Evolutionary conservation across 139 green algal species (phyloP).

Genomic region (Chlamydomonas sp.): DNA sequence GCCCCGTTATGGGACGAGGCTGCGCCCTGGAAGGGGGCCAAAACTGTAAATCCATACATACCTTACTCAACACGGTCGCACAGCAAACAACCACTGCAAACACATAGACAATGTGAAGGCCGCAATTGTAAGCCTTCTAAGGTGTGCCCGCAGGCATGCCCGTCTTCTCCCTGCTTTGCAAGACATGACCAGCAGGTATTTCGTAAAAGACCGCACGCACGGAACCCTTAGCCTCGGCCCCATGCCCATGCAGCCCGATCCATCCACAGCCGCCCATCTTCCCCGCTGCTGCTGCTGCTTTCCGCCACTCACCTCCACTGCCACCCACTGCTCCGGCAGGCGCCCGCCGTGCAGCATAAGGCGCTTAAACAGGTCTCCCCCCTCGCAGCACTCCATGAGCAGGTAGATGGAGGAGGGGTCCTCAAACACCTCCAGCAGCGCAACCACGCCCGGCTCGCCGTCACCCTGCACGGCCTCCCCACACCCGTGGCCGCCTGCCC

Average conservation of each 20-base stretch:
- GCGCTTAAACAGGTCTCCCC: slow-evolving; percentile 86
- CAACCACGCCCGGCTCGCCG: not conserved
- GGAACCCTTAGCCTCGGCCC: too few relatives aligned
- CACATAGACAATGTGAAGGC: too few relatives aligned
- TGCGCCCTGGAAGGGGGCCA: too few relatives aligned
- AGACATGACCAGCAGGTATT: too few relatives aligned
- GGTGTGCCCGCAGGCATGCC: too few relatives aligned
- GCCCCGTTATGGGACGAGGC: too few relatives aligned
- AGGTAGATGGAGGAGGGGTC: slow-evolving; percentile 70
- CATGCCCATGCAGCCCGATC: too few relatives aligned
- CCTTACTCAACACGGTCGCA: not conserved
- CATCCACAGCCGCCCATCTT: not conserved
- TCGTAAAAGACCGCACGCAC: too few relatives aligned
- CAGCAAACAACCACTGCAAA: too few relatives aligned
- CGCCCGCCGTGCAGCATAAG: slow-evolving; percentile 69
- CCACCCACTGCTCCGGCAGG: slow-evolving; percentile 79
- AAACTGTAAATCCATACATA: too few relatives aligned
- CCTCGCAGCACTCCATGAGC: slow-evolving; percentile 82
- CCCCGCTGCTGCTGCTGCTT: not conserved
- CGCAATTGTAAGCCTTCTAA: too few relatives aligned
- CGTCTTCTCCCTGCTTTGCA: too few relatives aligned
- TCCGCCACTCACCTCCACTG: slow-evolving; percentile 60
- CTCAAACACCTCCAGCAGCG: slow-evolving; percentile 26
- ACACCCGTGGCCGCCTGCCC: not conserved
- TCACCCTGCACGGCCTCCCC: not conserved